Percentiles rank a stretch among this genome's conserved stretches.
These are phyloP conservation scores for Postia placenta DNA, from an alignment of 768 basidiomycete genomes.

Conservation along the genomic window DNA sequence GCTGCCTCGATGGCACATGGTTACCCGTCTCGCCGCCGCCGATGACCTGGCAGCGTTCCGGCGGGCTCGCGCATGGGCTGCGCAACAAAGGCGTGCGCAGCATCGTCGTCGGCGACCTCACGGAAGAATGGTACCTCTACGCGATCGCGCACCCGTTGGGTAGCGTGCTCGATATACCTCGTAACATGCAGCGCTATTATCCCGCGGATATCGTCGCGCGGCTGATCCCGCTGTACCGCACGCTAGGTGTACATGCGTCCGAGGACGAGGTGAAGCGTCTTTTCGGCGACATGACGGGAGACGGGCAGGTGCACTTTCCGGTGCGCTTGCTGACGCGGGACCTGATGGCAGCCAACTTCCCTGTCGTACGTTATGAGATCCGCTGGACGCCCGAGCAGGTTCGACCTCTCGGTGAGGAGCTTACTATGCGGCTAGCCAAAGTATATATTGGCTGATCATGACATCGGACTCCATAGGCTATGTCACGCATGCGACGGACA, in stretches of 20 bases:
- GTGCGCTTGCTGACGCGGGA: slow-evolving; percentile 58
- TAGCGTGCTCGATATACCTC: slow-evolving; percentile 42
- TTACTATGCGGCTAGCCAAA: not conserved
- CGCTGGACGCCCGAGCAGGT: slow-evolving; percentile 61
- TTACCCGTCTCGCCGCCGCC: slow-evolving; percentile 45
- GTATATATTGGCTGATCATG: not conserved
- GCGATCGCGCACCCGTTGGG: slow-evolving; percentile 59
- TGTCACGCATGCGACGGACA: slow-evolving; percentile 67
- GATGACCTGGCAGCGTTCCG: slow-evolving; percentile 64
- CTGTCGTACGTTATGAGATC: slow-evolving; percentile 63
- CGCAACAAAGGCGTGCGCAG: slow-evolving; percentile 51
- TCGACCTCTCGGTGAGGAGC: slow-evolving; percentile 40
- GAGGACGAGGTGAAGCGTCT: slow-evolving; percentile 38
- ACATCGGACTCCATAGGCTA: slow-evolving; percentile 56
- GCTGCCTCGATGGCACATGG: slow-evolving; percentile 56
- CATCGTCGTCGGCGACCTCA: slow-evolving; percentile 59
- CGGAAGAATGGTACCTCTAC: slow-evolving; percentile 76
- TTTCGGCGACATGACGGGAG: slow-evolving; percentile 56
- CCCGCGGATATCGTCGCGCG: slow-evolving; percentile 37
- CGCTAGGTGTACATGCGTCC: slow-evolving; percentile 33
- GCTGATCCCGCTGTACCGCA: slow-evolving; percentile 40
- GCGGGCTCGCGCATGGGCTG: slow-evolving; percentile 49
- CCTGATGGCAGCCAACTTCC: slow-evolving; percentile 47
- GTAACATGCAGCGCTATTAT: slow-evolving; percentile 60
- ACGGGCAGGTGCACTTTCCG: slow-evolving; percentile 64